A percentile compares a stretch with the other conserved stretches of the same genome.
These are phyloP conservation scores for Cryptococcus depauperatus DNA, from an alignment of 1,284 basidiomycete species.

Conservation along the genomic window DNA sequence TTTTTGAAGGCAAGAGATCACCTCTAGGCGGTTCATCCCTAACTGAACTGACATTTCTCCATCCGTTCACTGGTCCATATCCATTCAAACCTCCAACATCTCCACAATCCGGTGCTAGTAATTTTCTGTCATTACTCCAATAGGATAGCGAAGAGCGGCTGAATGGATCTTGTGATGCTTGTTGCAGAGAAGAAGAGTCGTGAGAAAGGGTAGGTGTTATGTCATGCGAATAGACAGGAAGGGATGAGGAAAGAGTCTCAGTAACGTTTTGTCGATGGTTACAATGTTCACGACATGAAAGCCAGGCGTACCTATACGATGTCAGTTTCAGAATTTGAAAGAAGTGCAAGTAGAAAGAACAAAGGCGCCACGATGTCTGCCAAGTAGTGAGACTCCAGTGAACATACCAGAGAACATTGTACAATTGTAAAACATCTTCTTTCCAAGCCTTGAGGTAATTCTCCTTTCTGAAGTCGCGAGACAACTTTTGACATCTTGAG, in stretches of 20 bases:
- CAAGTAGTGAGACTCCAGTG: not conserved
- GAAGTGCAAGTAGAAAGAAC: not conserved
- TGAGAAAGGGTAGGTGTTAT: not conserved
- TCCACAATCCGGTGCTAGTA: not conserved
- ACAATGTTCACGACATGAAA: constrained; percentile 25
- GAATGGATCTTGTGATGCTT: too few relatives aligned
- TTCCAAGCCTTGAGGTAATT: constrained; percentile 84
- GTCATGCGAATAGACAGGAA: not conserved
- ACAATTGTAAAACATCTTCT: constrained; percentile 83
- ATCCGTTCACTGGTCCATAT: not conserved
- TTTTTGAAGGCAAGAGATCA: constrained; percentile 1
- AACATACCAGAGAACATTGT: constrained; percentile 85
- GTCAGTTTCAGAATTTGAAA: not conserved
- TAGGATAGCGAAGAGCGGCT: too few relatives aligned
- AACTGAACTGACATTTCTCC: constrained; percentile 17
- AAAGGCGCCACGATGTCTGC: not conserved
- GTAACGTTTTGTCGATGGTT: not conserved
- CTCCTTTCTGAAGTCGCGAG: constrained; percentile 78
- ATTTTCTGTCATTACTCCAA: not conserved
- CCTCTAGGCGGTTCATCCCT: constrained; percentile 16
- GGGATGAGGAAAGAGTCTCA: not conserved
- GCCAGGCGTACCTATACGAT: constrained; percentile 38
- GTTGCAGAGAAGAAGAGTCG: not conserved
- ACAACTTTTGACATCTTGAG: constrained; percentile 69
- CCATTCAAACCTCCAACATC: not conserved